Percentiles rank a stretch among this genome's conserved stretches.
These are phyloP conservation scores for Leccinellum albellum DNA, from an alignment of 768 basidiomycete genomes.

Conservation along the genomic window DNA sequence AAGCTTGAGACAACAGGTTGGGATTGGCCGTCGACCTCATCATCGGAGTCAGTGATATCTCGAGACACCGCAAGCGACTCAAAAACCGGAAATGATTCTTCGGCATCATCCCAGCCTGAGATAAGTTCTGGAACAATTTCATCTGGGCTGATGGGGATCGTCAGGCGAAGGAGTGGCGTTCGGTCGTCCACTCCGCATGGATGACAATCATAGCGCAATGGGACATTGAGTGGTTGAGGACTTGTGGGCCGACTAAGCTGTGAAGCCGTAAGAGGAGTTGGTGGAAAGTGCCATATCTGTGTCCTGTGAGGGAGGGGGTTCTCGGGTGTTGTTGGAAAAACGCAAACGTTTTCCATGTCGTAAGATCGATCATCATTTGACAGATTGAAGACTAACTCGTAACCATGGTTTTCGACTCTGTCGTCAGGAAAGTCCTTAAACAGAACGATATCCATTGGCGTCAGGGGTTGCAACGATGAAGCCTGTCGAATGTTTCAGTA, in stretches of 20 bases:
- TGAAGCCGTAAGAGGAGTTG: background rate
- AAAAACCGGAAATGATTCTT: constrained; percentile 18
- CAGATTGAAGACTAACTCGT: constrained; percentile 7
- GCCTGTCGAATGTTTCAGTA: constrained; percentile 14
- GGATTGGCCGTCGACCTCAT: background rate
- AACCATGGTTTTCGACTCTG: background rate
- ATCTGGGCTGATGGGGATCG: constrained; percentile 35
- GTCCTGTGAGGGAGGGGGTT: constrained; percentile 17
- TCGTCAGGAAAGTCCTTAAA: constrained; percentile 6
- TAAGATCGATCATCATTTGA: constrained; percentile 7
- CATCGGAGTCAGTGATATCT: constrained; percentile 1
- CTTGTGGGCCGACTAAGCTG: background rate
- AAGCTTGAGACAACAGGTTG: background rate
- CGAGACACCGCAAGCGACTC: background rate
- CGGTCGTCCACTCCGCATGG: constrained; percentile 41
- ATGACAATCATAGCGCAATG: constrained; percentile 28
- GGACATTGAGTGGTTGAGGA: background rate
- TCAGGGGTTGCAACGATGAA: constrained; percentile 13
- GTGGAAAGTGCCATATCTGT: background rate
- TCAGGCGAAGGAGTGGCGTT: constrained; percentile 32
- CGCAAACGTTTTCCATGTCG: background rate
- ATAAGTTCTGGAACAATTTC: constrained; percentile 22
- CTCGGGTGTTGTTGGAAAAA: constrained; percentile 33
- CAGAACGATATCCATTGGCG: constrained; percentile 18
- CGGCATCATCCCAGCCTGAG: constrained; percentile 27